Evolutionary conservation across 2,329 filamentous ascomycete genomes (phyloP).

Genomic region (Magnaporthiopsis rhizophila): DNA sequence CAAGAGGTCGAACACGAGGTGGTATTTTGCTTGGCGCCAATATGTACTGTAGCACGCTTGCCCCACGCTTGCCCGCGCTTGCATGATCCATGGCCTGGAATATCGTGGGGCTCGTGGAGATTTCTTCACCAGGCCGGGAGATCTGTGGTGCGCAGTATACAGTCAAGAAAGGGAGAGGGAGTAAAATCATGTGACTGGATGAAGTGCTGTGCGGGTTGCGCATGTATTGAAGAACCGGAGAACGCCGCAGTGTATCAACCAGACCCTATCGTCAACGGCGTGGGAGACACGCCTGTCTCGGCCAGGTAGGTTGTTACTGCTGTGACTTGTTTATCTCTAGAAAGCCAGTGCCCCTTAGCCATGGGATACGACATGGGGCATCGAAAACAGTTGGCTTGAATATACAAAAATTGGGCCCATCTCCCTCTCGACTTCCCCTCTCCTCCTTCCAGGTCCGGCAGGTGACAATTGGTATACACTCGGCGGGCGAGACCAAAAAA

Average conservation of each 20-base stretch:
- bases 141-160: background rate
- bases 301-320: too few relatives aligned
- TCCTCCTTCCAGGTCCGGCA: background rate
- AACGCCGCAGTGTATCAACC: too few relatives aligned
- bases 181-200: background rate
- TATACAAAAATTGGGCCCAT: background rate
- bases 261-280: too few relatives aligned
- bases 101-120: background rate
- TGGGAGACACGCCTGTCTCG: too few relatives aligned
- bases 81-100: background rate
- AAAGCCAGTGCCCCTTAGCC: too few relatives aligned
- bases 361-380: background rate
- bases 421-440: background rate
- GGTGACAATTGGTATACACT: background rate
- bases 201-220: background rate
- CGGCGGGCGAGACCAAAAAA: background rate
- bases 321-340: too few relatives aligned
- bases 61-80: background rate
- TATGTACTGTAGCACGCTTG: background rate
- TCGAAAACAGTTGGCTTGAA: background rate
- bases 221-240: too few relatives aligned
- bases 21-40: background rate
- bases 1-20: background rate
- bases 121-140: background rate
- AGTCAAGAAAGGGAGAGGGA: too few relatives aligned